phyloP scores from a whole-genome alignment of 768 basidiomycete genomes.

The Tylopilus vinaceipallidus region DNA sequence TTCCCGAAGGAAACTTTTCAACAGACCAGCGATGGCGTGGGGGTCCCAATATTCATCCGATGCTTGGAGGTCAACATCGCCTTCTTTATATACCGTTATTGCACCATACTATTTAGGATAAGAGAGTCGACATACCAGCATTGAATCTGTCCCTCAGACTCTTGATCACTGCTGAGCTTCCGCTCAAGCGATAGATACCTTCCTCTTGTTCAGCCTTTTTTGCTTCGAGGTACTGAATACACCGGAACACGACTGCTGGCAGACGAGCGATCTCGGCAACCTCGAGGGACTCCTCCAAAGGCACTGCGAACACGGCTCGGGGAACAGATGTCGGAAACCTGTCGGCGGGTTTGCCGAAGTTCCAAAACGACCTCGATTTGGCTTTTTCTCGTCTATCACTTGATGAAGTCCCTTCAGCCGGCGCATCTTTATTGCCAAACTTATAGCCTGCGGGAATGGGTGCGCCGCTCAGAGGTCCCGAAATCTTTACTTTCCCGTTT shows the following conservation, averaged over 20 bases:
- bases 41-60: constrained; percentile 96
- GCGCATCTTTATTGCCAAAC: constrained; percentile 76
- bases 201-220: constrained; percentile 96
- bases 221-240: constrained; percentile 91
- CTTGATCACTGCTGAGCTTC: constrained; percentile 95
- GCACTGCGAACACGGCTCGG: constrained; percentile 85
- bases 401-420: constrained; percentile 38
- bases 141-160: constrained; percentile 92
- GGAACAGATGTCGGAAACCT: constrained; percentile 42
- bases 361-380: constrained; percentile 92
- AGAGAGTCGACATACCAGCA: constrained; percentile 50
- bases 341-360: constrained; percentile 69
- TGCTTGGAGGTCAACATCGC: constrained; percentile 88
- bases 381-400: constrained; percentile 86
- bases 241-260: constrained; percentile 93
- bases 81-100: constrained; percentile 54
- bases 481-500: constrained; percentile 78
- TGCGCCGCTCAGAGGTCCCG: constrained; percentile 80
- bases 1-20: constrained; percentile 93
- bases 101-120: constrained; percentile 2
- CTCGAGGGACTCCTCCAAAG: constrained; percentile 83
- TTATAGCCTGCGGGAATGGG: constrained; percentile 89
- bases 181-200: constrained; percentile 94
- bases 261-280: constrained; percentile 87
- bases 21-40: constrained; percentile 92